Evolutionary conservation across 495 filamentous ascomycete genomes (phyloP).

Genomic region (Eremomyces bilateralis): DNA sequence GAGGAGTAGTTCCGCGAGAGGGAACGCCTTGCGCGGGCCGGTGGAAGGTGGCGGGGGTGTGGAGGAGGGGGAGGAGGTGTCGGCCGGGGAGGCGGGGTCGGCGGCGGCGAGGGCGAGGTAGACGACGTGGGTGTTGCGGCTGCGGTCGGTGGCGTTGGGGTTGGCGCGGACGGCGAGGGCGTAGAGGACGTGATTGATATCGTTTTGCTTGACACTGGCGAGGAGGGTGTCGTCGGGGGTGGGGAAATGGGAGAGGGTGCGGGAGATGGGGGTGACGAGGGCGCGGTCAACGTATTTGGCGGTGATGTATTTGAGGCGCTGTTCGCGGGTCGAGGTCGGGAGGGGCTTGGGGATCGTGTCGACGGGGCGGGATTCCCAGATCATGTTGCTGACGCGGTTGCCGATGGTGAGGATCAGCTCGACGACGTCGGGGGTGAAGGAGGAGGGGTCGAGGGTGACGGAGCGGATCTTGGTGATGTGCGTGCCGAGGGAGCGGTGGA

Average conservation of each 20-base stretch:
- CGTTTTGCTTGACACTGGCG: constrained; percentile 85
- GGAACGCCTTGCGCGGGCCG: constrained; percentile 35
- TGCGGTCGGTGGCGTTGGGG: constrained; percentile 71
- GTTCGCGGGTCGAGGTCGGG: constrained; percentile 61
- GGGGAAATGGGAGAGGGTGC: constrained; percentile 51
- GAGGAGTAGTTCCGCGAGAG: constrained; percentile 75
- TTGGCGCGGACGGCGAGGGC: constrained; percentile 74
- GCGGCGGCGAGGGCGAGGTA: constrained; percentile 89
- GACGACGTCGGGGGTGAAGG: constrained; percentile 87
- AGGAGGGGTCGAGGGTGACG: constrained; percentile 81
- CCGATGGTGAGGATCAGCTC: constrained; percentile 85
- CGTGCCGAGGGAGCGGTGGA: constrained; percentile 88
- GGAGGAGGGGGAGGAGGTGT: constrained; percentile 18
- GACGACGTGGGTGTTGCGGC: constrained; percentile 65
- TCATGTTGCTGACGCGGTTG: constrained; percentile 86
- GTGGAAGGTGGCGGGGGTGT: constrained; percentile 15
- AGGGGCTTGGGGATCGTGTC: constrained; percentile 40
- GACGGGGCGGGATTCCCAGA: constrained; percentile 74
- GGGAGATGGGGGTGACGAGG: constrained; percentile 57
- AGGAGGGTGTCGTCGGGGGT: constrained; percentile 77
- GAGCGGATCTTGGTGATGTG: constrained; percentile 96
- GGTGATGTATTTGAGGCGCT: constrained; percentile 79
- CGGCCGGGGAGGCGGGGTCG: constrained; percentile 56
- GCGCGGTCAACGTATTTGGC: constrained; percentile 76
- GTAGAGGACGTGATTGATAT: constrained; percentile 78